These are phyloP conservation scores for Microbotryomycetes sp. DNA, from an alignment of 1,284 basidiomycete species.

Conservation along the genomic window DNA sequence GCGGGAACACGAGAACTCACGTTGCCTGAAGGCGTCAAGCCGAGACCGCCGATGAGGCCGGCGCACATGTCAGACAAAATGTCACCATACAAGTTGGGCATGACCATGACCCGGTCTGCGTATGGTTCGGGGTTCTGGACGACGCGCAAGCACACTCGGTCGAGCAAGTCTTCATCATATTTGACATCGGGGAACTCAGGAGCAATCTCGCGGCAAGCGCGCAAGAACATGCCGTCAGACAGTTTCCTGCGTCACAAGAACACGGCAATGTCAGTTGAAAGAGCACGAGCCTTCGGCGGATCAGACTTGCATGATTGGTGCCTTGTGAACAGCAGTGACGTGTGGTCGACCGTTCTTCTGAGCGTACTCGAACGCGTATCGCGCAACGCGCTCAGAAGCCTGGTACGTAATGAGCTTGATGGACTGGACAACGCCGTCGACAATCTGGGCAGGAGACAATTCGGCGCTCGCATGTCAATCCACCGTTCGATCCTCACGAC, in stretches of 20 bases:
- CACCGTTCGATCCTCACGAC: not conserved
- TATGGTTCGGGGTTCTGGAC: constrained; percentile 90
- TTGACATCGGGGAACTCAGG: constrained; percentile 90
- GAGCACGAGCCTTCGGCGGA: not conserved
- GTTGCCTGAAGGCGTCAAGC: constrained; percentile 96
- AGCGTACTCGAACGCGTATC: constrained; percentile 98
- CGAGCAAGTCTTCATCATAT: constrained; percentile 96
- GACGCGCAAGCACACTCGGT: constrained; percentile 91
- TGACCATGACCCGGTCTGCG: constrained; percentile 98
- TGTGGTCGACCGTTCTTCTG: constrained; percentile 76
- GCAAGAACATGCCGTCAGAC: constrained; percentile 95
- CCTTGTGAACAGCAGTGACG: constrained; percentile 99
- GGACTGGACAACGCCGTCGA: constrained; percentile 97
- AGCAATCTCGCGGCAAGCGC: constrained; percentile 87
- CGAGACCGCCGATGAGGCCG: constrained; percentile 95
- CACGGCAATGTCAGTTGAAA: not conserved
- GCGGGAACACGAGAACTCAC: constrained; percentile 45
- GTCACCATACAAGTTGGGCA: constrained; percentile 90
- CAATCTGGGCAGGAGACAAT: constrained; percentile 46
- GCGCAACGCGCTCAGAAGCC: constrained; percentile 95
- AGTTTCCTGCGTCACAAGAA: constrained; percentile 62
- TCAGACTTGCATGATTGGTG: constrained; percentile 82
- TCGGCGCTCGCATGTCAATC: not conserved
- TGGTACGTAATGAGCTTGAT: constrained; percentile 99
- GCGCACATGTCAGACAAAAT: constrained; percentile 99